Conservation (phyloP, 116 monocot species). For the Trichopus zeylanicus region DNA sequence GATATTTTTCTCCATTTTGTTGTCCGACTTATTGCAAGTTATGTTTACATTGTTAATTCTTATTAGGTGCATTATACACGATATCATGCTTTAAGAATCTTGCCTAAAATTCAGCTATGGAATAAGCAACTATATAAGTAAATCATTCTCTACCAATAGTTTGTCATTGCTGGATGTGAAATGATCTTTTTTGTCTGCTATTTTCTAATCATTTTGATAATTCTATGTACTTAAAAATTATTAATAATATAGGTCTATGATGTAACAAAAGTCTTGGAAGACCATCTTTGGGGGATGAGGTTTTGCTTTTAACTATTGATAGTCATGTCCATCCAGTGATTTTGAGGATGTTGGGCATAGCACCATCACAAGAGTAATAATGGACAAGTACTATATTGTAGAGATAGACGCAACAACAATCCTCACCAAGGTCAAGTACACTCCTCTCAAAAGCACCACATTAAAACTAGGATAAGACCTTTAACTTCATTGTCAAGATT, state of each 20-base stretch:
- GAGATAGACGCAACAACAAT: constrained; percentile 39
- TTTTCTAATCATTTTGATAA: neutral
- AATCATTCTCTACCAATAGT: too few species aligned
- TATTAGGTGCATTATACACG: too few species aligned
- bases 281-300: constrained; percentile 33
- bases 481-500: constrained; percentile 44
- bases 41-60: too few species aligned
- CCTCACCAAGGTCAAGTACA: constrained; percentile 24
- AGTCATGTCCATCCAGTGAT: constrained; percentile 19
- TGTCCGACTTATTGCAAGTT: too few species aligned
- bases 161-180: too few species aligned
- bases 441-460: constrained; percentile 33
- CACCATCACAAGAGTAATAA: constrained; percentile 44
- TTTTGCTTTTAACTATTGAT: constrained; percentile 25
- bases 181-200: neutral
- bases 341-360: constrained; percentile 69
- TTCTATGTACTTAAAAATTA: neutral
- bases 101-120: too few species aligned
- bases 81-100: too few species aligned
- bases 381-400: constrained; percentile 45
- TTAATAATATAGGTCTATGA: constrained; percentile 16
- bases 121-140: too few species aligned
- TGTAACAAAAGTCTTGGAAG: constrained; percentile 31
- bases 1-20: too few species aligned
- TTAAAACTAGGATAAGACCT: constrained; percentile 50